Evolutionary conservation across 2,329 filamentous ascomycete genomes (phyloP).

Genomic region (Chaetomium sp.): DNA sequence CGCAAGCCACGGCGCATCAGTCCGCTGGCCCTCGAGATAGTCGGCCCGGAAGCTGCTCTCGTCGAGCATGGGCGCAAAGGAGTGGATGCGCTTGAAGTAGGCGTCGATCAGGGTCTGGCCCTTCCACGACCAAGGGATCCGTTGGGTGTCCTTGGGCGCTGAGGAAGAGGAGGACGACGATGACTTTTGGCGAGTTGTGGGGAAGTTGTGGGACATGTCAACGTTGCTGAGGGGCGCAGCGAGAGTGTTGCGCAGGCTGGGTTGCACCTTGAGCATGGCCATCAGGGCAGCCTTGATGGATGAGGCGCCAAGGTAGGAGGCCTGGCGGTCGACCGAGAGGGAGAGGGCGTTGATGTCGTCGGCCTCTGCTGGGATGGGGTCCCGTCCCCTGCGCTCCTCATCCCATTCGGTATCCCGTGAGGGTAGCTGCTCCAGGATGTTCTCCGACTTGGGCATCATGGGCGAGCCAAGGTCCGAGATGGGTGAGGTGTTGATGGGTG

Average conservation of each 20-base stretch:
- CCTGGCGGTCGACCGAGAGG: constrained; percentile 50
- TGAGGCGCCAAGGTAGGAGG: constrained; percentile 64
- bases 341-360: constrained; percentile 68
- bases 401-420: constrained; percentile 60
- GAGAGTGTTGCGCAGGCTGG: constrained; percentile 39
- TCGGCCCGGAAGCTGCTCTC: constrained; percentile 63
- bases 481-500: constrained; percentile 46
- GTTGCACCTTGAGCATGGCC: constrained; percentile 58
- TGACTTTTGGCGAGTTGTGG: constrained; percentile 37
- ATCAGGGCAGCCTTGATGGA: constrained; percentile 69
- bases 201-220: constrained; percentile 41
- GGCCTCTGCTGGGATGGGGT: constrained; percentile 55
- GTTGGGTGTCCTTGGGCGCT: constrained; percentile 41
- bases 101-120: constrained; percentile 64
- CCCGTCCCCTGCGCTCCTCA: constrained; percentile 50
- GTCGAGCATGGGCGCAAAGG: constrained; percentile 67
- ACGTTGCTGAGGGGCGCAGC: constrained; percentile 42
- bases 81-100: constrained; percentile 69
- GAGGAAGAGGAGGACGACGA: constrained; percentile 9
- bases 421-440: constrained; percentile 62
- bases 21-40: constrained; percentile 55
- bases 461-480: constrained; percentile 44
- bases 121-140: constrained; percentile 54
- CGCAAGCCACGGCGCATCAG: constrained; percentile 64
- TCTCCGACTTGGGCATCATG: constrained; percentile 43